These are phyloP conservation scores for Tylopilus intermedius DNA, from an alignment of 768 basidiomycete genomes.

Conservation along the genomic window DNA sequence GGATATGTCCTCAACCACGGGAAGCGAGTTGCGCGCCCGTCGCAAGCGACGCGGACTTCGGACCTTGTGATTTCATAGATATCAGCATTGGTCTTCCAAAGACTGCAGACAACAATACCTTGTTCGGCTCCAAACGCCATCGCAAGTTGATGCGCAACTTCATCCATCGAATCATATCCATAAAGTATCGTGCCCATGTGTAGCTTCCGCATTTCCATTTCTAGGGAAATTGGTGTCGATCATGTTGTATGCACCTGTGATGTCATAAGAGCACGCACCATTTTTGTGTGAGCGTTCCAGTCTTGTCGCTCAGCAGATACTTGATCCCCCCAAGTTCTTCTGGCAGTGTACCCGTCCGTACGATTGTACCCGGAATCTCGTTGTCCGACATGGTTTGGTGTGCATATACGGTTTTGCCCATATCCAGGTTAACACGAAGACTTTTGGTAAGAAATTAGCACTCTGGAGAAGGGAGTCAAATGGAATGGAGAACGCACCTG, in stretches of 20 bases:
- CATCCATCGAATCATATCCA: conserved; percentile 97
- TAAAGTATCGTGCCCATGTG: conserved; percentile 99
- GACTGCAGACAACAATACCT: conserved; percentile 30
- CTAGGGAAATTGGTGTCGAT: conserved; percentile 36
- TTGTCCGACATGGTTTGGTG: conserved; percentile 89
- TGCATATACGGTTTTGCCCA: conserved; percentile 99
- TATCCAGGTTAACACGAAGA: conserved; percentile 97
- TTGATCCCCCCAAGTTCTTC: conserved; percentile 95
- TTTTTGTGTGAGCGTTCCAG: conserved; percentile 97
- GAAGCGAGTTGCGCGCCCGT: conserved; percentile 82
- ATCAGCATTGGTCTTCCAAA: neutral
- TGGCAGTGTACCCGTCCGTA: conserved; percentile 94
- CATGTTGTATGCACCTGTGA: no score
- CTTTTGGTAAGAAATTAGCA: conserved; percentile 35
- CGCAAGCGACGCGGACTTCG: conserved; percentile 51
- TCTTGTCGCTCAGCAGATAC: conserved; percentile 95
- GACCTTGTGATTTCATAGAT: conserved; percentile 31
- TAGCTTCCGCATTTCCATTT: conserved; percentile 99
- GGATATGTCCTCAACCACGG: conserved; percentile 93
- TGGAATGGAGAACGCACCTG: conserved; percentile 53
- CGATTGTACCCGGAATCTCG: conserved; percentile 94
- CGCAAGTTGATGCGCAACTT: conserved; percentile 88
- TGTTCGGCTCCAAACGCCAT: conserved; percentile 74
- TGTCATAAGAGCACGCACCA: conserved; percentile 44
- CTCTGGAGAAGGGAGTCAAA: neutral